Evolutionary conservation across 768 basidiomycete genomes (phyloP).

Genomic region (Auriscalpium vulgare): DNA sequence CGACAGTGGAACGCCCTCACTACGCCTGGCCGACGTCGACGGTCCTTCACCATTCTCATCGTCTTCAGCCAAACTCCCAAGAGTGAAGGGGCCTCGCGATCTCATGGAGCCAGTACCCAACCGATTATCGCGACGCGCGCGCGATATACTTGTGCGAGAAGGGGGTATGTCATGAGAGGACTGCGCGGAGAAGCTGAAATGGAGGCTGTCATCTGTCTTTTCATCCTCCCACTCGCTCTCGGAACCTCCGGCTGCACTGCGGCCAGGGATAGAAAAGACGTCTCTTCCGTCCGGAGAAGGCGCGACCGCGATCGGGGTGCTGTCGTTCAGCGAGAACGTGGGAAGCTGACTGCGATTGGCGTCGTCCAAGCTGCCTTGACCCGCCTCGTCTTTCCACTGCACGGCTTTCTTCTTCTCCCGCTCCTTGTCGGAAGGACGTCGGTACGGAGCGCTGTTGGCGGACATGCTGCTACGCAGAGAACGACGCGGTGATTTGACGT

Average conservation of each 20-base stretch:
- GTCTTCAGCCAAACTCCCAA: constrained; percentile 64
- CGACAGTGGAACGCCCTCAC: constrained; percentile 36
- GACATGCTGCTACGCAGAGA: constrained; percentile 33
- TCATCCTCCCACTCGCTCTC: constrained; percentile 92
- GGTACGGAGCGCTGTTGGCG: constrained; percentile 42
- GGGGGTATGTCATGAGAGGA: constrained; percentile 11
- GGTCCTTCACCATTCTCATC: constrained; percentile 41
- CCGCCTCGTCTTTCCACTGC: constrained; percentile 83
- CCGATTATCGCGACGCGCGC: constrained; percentile 44
- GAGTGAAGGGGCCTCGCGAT: constrained; percentile 37
- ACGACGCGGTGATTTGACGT: constrained; percentile 29
- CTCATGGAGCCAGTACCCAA: constrained; percentile 65
- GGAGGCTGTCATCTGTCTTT: constrained; percentile 72
- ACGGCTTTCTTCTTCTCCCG: constrained; percentile 64
- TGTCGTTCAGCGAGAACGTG: constrained; percentile 14
- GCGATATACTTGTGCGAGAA: constrained; percentile 5
- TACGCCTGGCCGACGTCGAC: constrained; percentile 20
- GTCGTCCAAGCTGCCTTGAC: constrained; percentile 76
- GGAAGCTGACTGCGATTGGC: constrained; percentile 20
- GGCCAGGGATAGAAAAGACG: constrained; percentile 29
- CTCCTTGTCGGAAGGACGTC: constrained; percentile 57
- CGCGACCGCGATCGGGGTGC: constrained; percentile 20
- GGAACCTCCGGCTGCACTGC: constrained; percentile 37
- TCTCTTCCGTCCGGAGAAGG: constrained; percentile 31
- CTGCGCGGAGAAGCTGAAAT: constrained; percentile 39